Base-by-base conservation (phyloP, 345 rosid genomes). In the Pseudoturritis turrita region DNA sequence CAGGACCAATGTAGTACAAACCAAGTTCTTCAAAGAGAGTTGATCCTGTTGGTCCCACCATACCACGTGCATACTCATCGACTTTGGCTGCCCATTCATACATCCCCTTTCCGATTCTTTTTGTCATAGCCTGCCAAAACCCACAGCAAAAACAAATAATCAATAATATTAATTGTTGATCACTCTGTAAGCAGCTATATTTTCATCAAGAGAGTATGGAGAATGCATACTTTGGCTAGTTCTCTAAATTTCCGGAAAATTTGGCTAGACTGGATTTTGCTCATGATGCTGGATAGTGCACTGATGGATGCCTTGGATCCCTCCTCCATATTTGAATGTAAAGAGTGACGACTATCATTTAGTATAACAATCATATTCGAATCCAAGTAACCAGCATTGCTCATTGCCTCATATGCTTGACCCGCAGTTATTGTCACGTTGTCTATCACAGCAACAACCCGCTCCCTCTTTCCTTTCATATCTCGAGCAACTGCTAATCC, bases 21-120 rank as follows among this genome's bases (percentile, higher is more conserved):
- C 96, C 98, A 56, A 90, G 97, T 78, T 93, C 98, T 63, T 93
- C 98, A 67, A 90, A 93, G 35, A 93, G 97, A 56, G 96, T 93
- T 55, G 98, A 77, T 69, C 98, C 98, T 10, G 63, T 77, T 51
- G 98, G 97, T 78, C 98, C 97, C 22, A 93, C 79, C 96, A 93
- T 81, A 78, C 98, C 98, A 72, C 98, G 96, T 21, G 97, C 94
- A 81, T 87, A 93, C 84, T 93, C 97, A 76, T 93, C 98, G 46
- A 93, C 87, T 84, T 93, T 90, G 73, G 98, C 98, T 33, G 97
- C 97, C 84, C 87, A 83, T 72, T 89, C 97, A 71, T 93, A 86
- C 94, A 90, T 88, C 11, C 94, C 94, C 74, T 37, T 77, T 68
- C 96, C 96, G 5, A 93, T 87, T 73, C 75, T 87, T 81, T 93